Evolutionary conservation across 2,329 filamentous ascomycete species (phyloP), one percentile per base, ranked within the genome.

Genomic region (Pestalotiopsis sp.): DNA sequence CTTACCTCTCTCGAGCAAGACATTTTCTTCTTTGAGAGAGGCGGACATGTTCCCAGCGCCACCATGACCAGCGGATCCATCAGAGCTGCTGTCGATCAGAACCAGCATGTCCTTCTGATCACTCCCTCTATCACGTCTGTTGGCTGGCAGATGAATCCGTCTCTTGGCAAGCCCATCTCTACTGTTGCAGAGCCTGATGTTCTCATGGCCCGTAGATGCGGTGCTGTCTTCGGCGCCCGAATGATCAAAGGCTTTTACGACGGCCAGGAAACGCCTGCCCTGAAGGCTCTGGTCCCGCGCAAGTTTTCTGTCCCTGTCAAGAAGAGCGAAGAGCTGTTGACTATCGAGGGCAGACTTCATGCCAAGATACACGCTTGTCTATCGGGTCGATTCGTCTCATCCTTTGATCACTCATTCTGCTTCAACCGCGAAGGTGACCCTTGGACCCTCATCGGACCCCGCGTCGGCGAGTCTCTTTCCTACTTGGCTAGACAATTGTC

Each of bases 71-170:
- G 72, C 55, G 44, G 44, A 1, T 55, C 71, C 11, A 72, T 77
- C 7, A 71, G 72, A 7, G 13, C 60, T 2, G 65, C 65, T 5
- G 68, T 76, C 64, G 72, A 68, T 7, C 39, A 69, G 3, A 61
- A 70, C 58, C 22, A 72, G 20, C 67, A 73, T 1, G 71, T 64
- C 3, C 71, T 67, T 1, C 35, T 77, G 2, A 66, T 77, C 4
- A 77, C 75, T 1, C 73, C 76, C 3, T 70, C 74, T 14, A 59
- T 75, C 44, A 77, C 76, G 38, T 78, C 76, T 30, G 71, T 73
- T 20, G 75, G 76, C 4, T 78, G 76, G 76, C 72, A 74, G 22
- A 48, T 76, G 40, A 77, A 77, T 30, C 70, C 73, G 3, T 74
- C 66, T 10, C 73, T 78, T 63, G 71, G 68, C 22, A 59, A 66